Evolutionary conservation across 805 yeast species (phyloP).

Genomic region (Metschnikowia lochheadii): DNA sequence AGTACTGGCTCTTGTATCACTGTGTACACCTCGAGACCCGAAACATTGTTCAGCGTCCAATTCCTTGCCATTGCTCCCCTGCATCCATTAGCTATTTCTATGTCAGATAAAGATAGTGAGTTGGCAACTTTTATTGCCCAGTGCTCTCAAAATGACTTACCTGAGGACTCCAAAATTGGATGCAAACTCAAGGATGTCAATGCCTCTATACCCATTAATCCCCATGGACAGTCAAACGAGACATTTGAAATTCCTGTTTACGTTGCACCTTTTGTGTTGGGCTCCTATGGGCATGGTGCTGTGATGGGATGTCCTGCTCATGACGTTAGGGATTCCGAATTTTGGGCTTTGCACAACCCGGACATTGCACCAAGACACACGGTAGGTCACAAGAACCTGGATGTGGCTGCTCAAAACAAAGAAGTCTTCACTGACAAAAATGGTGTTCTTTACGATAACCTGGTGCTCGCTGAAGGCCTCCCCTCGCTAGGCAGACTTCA

Average conservation of each 20-base stretch:
- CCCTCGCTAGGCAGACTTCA: conserved; percentile 33
- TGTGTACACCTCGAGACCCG: conserved; percentile 86
- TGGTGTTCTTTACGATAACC: conserved; percentile 33
- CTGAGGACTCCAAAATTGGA: conserved; percentile 47
- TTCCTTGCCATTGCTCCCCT: conserved; percentile 72
- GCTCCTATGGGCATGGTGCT: conserved; percentile 84
- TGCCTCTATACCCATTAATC: conserved; percentile 58
- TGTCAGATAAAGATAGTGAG: conserved; percentile 34
- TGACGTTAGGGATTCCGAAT: conserved; percentile 76
- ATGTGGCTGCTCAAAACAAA: conserved; percentile 6
- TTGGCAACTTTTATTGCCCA: conserved; percentile 47
- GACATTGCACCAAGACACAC: conserved; percentile 37
- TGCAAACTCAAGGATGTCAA: conserved; percentile 41
- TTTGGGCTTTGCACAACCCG: conserved; percentile 68
- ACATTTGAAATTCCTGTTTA: conserved; percentile 59
- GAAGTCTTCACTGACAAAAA: conserved; percentile 49
- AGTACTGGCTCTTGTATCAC: conserved; percentile 27
- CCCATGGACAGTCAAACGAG: conserved; percentile 17
- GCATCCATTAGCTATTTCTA: conserved; percentile 54
- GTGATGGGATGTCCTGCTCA: conserved; percentile 99
- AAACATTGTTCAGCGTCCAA: conserved; percentile 79
- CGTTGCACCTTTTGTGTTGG: conserved; percentile 87
- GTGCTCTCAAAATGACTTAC: conserved; percentile 42
- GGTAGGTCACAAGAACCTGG: conserved; percentile 38
- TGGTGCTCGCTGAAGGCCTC: conserved; percentile 25